Percentiles rank a stretch among this genome's conserved stretches.
Evolutionary conservation across 202 grass and related monocot species (phyloP).

Genomic region (Musa balbisiana): DNA sequence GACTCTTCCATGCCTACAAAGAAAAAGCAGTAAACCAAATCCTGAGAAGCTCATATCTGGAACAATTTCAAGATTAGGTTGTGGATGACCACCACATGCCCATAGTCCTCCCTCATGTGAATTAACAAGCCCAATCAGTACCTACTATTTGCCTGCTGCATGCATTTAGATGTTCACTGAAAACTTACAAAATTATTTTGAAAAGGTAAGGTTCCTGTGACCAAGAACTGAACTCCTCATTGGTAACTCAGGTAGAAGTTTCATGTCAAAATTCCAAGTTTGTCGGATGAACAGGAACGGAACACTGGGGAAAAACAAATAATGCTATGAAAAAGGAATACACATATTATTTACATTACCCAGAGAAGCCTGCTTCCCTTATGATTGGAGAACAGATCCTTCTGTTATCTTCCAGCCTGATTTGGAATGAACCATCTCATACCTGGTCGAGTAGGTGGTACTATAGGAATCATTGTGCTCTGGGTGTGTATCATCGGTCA

Average conservation of each 20-base stretch:
- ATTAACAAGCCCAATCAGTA: no score
- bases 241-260: background rate
- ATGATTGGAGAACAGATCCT: conserved; percentile 64
- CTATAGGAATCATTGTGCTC: conserved; percentile 48
- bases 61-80: no score
- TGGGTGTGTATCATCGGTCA: conserved; percentile 30
- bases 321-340: background rate
- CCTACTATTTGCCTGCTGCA: no score
- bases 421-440: conserved; percentile 50
- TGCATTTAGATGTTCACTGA: no score
- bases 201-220: no score
- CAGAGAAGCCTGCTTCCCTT: background rate
- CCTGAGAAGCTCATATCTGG: no score
- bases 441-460: conserved; percentile 56
- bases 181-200: no score
- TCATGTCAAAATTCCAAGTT: background rate
- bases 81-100: no score
- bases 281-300: background rate
- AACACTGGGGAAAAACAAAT: background rate
- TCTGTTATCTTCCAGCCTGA: conserved; percentile 81
- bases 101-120: no score
- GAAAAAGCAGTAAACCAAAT: no score
- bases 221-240: no score
- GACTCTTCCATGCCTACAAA: no score
- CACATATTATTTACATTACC: conserved; percentile 5